Evolutionary conservation across 2,329 filamentous ascomycete genomes (phyloP).

Genomic region (Aspergillus persii): DNA sequence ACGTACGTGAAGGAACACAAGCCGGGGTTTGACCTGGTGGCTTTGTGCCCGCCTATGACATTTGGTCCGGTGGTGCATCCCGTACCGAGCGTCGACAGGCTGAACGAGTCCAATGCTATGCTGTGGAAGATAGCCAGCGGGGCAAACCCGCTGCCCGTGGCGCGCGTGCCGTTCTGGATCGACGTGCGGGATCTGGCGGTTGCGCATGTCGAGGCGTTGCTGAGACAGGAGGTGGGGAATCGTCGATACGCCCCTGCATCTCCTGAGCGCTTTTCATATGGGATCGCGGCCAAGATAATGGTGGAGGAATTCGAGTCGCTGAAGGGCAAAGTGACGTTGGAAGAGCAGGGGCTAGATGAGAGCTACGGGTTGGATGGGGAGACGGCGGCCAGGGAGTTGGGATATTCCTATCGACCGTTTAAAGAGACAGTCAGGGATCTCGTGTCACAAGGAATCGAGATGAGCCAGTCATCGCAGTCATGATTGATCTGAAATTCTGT

Average conservation of each 20-base stretch:
- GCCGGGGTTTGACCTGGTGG: conserved; percentile 43
- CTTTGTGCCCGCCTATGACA: conserved; percentile 46
- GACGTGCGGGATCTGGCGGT: conserved; percentile 48
- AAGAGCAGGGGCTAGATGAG: conserved; percentile 29
- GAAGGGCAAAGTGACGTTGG: conserved; percentile 27
- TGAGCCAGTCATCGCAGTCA: neutral
- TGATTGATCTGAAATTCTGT: neutral
- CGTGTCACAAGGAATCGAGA: conserved; percentile 15
- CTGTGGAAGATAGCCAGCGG: conserved; percentile 43
- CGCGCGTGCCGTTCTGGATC: conserved; percentile 36
- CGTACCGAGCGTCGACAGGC: conserved; percentile 28
- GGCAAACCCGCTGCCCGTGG: conserved; percentile 31
- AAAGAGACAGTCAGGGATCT: conserved; percentile 20
- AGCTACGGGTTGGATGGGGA: conserved; percentile 44
- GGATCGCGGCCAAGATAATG: conserved; percentile 28
- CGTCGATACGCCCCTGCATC: conserved; percentile 40
- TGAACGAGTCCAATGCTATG: conserved; percentile 46
- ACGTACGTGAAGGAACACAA: conserved; percentile 33
- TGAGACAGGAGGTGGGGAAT: conserved; percentile 28
- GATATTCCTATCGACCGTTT: conserved; percentile 32
- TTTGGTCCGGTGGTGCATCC: conserved; percentile 47
- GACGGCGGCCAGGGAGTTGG: conserved; percentile 40
- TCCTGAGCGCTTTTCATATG: conserved; percentile 48
- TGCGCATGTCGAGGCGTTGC: conserved; percentile 44
- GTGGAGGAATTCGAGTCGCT: conserved; percentile 4